Conservation (phyloP, 2,329 filamentous ascomycete genomes). For the Dothiorella sarmentorum region DNA sequence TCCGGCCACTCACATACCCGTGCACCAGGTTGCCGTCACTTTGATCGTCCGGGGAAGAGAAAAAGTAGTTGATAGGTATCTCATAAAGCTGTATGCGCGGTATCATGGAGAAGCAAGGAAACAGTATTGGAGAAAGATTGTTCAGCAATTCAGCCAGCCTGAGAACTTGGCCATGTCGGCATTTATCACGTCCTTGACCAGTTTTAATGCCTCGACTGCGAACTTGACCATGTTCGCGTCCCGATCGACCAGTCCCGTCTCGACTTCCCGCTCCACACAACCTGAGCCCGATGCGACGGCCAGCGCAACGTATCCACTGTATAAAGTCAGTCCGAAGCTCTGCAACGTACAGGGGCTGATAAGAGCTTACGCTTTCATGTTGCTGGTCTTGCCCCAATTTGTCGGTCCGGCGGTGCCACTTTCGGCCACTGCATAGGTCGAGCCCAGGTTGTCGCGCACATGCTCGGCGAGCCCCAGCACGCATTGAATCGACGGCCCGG, state of each 20-base stretch:
- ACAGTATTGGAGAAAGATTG: background rate
- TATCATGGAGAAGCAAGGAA: background rate
- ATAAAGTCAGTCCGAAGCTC: no score
- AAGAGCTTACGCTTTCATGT: constrained; percentile 50
- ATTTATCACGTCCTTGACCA: constrained; percentile 51
- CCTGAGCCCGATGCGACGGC: constrained; percentile 54
- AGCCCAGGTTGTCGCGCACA: constrained; percentile 50
- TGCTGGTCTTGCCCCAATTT: constrained; percentile 50
- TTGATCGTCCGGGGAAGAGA: background rate
- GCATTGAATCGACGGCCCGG: constrained; percentile 57
- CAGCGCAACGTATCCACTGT: constrained; percentile 59
- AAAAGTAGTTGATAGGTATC: background rate
- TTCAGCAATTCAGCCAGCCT: constrained; percentile 9
- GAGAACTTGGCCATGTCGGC: constrained; percentile 10
- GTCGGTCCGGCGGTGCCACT: constrained; percentile 63
- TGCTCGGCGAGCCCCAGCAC: constrained; percentile 56
- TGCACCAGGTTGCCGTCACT: background rate
- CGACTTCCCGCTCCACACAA: constrained; percentile 52
- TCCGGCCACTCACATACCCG: background rate
- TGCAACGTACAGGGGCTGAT: constrained; percentile 14
- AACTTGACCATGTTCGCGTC: constrained; percentile 62
- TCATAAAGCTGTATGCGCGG: background rate
- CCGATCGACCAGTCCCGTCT: constrained; percentile 54
- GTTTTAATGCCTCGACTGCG: constrained; percentile 54
- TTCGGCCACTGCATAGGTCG: constrained; percentile 59